Evolutionary conservation across 768 basidiomycete species (phyloP), one percentile per base, ranked within the genome.

Genomic region (Hericium rajendrae): DNA sequence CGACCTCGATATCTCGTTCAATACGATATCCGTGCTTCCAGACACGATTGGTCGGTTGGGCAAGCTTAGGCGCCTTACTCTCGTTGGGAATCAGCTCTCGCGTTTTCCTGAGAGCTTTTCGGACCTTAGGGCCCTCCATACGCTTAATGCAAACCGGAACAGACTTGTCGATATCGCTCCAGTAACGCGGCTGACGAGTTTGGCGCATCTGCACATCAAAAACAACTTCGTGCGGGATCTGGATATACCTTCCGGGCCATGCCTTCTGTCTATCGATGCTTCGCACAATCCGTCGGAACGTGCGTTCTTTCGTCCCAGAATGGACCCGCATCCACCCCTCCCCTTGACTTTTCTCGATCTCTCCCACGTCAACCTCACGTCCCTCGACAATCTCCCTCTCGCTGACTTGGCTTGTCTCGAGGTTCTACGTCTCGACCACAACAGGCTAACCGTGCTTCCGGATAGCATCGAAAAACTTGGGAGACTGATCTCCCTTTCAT

Each of bases 1-100:
- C 43, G 91, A 94, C 63, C 83, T 99, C 16, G 94, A 98, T 65
- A 77, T 97, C 40, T 98, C 97, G 0, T 97, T 97, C 77, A 99
- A 99, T 74, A 82, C 78, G 68, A 84, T 98, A 57, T 76, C 80
- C 0, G 81, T 84, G 51, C 78, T 98, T 1, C 94, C 94, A 0
- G 83, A 88, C 39, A 82, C 85, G 43, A 83, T 98, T 43, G 88
- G 88, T 1, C 72, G 78, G 38, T 75, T 98, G 54, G 69, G 69
- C 28, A 74, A 78, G 6, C 78, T 98, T 41, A 83, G 91, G 62
- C 74, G 79, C 15, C 76, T 98, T 8, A 74, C 85, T 46, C 79
- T 94, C 41, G 85, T 94, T 16, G 90, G 91, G 26, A 99, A 99
- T 70, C 79, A 82, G 61, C 77, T 97, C 37, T 73, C 80, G 1